A percentile compares a stretch with the other conserved stretches of the same genome.
Evolutionary conservation across 441 rosid genomes (phyloP).

Genomic region (Melastoma candidum): DNA sequence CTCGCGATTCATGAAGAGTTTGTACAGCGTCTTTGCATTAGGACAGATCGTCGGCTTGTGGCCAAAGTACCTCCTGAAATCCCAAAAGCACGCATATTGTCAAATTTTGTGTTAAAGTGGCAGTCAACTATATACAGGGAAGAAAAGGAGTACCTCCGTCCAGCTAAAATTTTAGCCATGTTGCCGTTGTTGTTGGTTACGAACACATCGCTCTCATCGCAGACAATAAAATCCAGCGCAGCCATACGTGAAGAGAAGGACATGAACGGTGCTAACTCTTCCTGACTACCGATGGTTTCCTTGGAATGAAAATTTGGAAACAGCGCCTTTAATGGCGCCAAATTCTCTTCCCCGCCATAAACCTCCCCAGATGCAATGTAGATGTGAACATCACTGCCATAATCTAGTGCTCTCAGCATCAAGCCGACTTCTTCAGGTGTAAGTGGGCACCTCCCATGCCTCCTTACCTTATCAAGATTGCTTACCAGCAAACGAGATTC

Average conservation of each 20-base stretch:
- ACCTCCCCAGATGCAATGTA: constrained; percentile 99
- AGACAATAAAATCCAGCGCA: constrained; percentile 91
- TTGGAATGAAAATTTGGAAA: constrained; percentile 86
- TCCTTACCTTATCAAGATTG: constrained; percentile 78
- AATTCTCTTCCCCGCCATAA: constrained; percentile 75
- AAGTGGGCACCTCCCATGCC: constrained; percentile 97
- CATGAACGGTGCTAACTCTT: constrained; percentile 65
- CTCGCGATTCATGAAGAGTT: constrained; percentile 52
- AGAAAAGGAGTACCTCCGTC: constrained; percentile 48
- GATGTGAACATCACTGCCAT: constrained; percentile 78
- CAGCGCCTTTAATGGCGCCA: constrained; percentile 76
- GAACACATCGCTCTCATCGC: constrained; percentile 93
- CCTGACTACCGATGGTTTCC: constrained; percentile 69
- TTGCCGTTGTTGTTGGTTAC: constrained; percentile 98
- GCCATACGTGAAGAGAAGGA: constrained; percentile 93
- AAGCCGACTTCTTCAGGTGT: constrained; percentile 97
- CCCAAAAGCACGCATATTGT: no score
- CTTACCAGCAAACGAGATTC: constrained; percentile 27
- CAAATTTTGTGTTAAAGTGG: no score
- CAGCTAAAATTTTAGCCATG: constrained; percentile 96
- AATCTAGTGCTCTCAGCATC: constrained; percentile 93
- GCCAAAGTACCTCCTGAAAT: constrained; percentile 78
- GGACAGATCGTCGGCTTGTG: constrained; percentile 95
- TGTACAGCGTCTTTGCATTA: constrained; percentile 74
- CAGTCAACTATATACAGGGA: no score